These are phyloP conservation scores for Eucalyptus fibrosa DNA, from an alignment of 345 rosid genomes.

Conservation along the genomic window DNA sequence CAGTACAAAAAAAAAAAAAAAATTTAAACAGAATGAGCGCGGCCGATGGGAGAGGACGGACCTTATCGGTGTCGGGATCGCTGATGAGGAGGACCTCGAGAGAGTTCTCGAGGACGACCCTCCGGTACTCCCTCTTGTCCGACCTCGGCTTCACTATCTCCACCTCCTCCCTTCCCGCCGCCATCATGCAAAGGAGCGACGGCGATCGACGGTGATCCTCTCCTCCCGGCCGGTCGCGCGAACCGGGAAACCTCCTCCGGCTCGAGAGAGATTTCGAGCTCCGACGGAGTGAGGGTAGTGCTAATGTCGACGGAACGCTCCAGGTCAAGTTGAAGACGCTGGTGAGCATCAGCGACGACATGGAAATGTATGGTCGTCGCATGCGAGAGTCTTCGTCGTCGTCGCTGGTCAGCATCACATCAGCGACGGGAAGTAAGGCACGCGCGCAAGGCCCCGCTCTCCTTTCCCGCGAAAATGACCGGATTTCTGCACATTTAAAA, in stretches of 20 bases:
- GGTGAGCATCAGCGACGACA: background rate
- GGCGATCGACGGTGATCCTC: background rate
- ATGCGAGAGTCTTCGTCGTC: background rate
- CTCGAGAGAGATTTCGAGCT: background rate
- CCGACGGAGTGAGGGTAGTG: background rate
- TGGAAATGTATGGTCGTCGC: background rate
- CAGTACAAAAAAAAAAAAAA: too few species aligned
- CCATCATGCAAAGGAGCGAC: slow-evolving; percentile 9
- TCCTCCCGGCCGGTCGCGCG: background rate
- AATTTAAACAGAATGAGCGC: background rate
- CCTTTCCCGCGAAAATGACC: too few species aligned
- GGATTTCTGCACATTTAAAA: too few species aligned
- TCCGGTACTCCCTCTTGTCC: slow-evolving; percentile 59
- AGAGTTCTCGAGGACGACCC: slow-evolving; percentile 55
- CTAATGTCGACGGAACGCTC: background rate
- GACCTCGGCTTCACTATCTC: slow-evolving; percentile 65
- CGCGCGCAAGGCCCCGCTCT: too few species aligned
- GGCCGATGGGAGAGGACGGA: background rate
- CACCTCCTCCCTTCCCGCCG: slow-evolving; percentile 18
- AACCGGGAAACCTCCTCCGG: background rate
- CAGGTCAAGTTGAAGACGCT: background rate
- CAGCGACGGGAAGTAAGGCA: too few species aligned
- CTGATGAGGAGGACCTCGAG: slow-evolving; percentile 73
- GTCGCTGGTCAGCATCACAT: background rate
- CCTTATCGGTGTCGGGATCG: slow-evolving; percentile 93